Percentiles rank a stretch among this genome's conserved stretches.
phyloP scores from a whole-genome alignment of 1,284 basidiomycete species.

The Grifola frondosa region DNA sequence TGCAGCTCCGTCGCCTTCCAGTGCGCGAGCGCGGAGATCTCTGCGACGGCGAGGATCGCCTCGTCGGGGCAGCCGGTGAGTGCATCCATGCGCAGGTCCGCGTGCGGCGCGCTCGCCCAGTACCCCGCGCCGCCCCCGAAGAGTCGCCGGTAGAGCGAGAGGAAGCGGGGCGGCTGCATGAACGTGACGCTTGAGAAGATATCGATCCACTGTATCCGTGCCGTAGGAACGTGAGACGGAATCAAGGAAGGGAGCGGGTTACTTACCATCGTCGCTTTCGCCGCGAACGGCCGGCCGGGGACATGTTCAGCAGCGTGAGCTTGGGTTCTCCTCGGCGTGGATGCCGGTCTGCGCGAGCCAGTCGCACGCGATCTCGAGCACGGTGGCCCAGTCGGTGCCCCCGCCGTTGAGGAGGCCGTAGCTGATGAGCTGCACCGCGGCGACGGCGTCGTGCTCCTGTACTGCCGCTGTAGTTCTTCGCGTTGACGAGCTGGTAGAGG shows the following conservation, averaged over 20 bases:
- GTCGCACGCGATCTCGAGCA: constrained; percentile 65
- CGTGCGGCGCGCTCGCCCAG: constrained; percentile 31
- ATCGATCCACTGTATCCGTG: constrained; percentile 65
- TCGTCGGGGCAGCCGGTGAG: constrained; percentile 76
- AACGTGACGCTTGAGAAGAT: constrained; percentile 66
- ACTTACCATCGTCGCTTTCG: constrained; percentile 72
- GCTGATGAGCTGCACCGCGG: constrained; percentile 70
- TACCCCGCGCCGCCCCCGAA: constrained; percentile 40
- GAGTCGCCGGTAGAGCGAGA: constrained; percentile 63
- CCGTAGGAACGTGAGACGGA: neutral
- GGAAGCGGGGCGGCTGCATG: constrained; percentile 62
- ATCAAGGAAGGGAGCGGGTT: constrained; percentile 1
- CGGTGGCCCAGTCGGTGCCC: constrained; percentile 61
- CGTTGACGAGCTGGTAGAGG: constrained; percentile 41
- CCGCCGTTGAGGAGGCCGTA: constrained; percentile 68
- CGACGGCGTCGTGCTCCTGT: constrained; percentile 66
- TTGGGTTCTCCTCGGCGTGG: constrained; percentile 62
- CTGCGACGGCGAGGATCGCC: constrained; percentile 71
- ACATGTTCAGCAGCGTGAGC: constrained; percentile 53
- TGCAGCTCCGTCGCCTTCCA: constrained; percentile 69
- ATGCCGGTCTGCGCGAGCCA: constrained; percentile 70
- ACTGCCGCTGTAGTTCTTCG: constrained; percentile 53
- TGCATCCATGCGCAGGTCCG: constrained; percentile 56
- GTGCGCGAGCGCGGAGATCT: constrained; percentile 68
- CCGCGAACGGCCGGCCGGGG: constrained; percentile 51